Evolutionary conservation across 176 grass and related monocot genomes (phyloP).

Genomic region (Aechmea fasciata): DNA sequence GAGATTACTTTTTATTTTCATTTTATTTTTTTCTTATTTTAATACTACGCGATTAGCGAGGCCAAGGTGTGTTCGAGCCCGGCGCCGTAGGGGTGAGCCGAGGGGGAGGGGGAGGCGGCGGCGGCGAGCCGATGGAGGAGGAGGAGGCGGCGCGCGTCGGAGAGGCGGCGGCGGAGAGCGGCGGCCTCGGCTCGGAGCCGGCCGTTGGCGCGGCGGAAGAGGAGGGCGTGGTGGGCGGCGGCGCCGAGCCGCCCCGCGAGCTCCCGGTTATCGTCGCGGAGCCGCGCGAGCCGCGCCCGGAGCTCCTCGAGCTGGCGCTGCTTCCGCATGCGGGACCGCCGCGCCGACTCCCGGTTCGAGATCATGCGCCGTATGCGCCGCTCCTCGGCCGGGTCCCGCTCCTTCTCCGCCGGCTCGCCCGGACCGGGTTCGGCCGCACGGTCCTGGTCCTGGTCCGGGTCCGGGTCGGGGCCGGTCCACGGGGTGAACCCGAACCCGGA

Average conservation of each 20-base stretch:
- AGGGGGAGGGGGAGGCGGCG: not conserved
- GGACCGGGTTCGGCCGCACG: not conserved
- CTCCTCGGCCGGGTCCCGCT: constrained; percentile 1
- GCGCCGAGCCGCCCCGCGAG: constrained; percentile 17
- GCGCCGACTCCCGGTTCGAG: constrained; percentile 80
- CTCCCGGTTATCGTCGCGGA: constrained; percentile 28
- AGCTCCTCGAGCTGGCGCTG: constrained; percentile 48
- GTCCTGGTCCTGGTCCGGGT: not conserved
- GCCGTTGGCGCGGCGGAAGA: constrained; percentile 30
- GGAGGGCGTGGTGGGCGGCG: not conserved
- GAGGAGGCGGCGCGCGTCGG: constrained; percentile 15
- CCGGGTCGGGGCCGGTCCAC: not conserved
- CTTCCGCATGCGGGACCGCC: constrained; percentile 61
- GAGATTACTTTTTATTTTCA: too few species aligned
- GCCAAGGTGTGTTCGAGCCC: constrained; percentile 42
- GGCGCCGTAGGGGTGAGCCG: constrained; percentile 1
- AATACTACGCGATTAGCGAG: constrained; percentile 42
- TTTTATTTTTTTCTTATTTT: not conserved
- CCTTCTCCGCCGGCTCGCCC: not conserved
- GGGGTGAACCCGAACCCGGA: not conserved
- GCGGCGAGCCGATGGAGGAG: constrained; percentile 23
- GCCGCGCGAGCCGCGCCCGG: not conserved
- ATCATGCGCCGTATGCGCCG: constrained; percentile 49
- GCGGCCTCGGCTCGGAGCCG: constrained; percentile 30
- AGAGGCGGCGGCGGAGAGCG: constrained; percentile 29